Conservation (phyloP, 345 rosid species). For the Kandelia obovata region DNA sequence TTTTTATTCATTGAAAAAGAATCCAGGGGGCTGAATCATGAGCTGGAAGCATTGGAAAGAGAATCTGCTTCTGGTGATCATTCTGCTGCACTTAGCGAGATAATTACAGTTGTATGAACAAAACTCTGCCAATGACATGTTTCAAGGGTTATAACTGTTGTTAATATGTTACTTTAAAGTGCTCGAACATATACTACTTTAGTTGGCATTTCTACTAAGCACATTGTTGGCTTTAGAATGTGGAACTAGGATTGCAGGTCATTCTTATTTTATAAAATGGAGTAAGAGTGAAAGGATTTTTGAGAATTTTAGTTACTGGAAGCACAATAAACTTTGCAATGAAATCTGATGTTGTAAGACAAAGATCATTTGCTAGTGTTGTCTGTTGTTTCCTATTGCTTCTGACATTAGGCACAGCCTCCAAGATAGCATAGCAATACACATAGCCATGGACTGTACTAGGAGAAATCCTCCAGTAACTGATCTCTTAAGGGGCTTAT, state of each 20-base stretch:
- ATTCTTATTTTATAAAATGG: neutral
- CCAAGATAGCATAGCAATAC: neutral
- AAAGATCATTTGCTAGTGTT: neutral
- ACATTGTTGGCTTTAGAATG: neutral
- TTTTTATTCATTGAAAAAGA: slow-evolving; percentile 44
- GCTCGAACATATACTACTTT: neutral
- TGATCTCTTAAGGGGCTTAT: neutral
- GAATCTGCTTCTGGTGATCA: slow-evolving; percentile 41
- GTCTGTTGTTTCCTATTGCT: neutral
- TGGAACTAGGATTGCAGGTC: neutral
- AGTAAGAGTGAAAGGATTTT: neutral
- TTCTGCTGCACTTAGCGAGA: slow-evolving; percentile 51
- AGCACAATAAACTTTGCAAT: neutral
- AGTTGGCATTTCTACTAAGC: neutral
- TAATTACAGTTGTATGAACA: slow-evolving; percentile 46
- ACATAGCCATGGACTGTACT: neutral
- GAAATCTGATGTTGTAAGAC: neutral
- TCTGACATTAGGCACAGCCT: neutral
- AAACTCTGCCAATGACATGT: slow-evolving; percentile 40
- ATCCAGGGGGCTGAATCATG: slow-evolving; percentile 51
- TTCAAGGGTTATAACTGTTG: slow-evolving; percentile 43
- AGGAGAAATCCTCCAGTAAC: neutral
- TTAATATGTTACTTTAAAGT: neutral
- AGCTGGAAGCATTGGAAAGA: slow-evolving; percentile 59
- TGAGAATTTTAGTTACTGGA: neutral